Evolutionary conservation across 495 filamentous ascomycete species (phyloP).

Genomic region (Friedmanniomyces endolithicus): DNA sequence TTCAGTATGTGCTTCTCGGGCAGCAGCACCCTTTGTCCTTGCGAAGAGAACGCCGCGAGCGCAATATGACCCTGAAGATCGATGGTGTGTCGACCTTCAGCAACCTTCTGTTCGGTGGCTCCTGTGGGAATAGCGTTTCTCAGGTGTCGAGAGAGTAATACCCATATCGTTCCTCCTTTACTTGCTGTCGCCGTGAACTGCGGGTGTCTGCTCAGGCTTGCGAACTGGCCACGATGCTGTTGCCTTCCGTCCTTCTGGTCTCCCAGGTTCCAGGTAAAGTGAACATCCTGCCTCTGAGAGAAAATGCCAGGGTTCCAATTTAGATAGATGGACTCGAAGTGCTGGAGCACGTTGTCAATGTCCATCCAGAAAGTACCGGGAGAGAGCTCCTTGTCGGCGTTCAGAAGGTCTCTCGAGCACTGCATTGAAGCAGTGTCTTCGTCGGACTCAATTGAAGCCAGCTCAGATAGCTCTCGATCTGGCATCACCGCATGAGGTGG

Average conservation of each 20-base stretch:
- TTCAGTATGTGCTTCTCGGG: constrained; percentile 53
- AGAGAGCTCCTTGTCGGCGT: constrained; percentile 24
- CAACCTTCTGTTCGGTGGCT: constrained; percentile 16
- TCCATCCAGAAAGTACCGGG: constrained; percentile 88
- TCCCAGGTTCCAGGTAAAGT: constrained; percentile 76
- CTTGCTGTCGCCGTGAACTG: constrained; percentile 61
- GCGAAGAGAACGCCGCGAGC: constrained; percentile 61
- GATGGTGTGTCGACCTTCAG: constrained; percentile 6
- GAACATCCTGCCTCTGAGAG: constrained; percentile 64
- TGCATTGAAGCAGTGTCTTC: constrained; percentile 2
- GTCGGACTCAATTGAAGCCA: not conserved
- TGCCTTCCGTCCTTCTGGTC: constrained; percentile 42
- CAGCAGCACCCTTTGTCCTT: constrained; percentile 62
- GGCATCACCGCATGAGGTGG: not conserved
- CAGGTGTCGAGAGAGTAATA: constrained; percentile 78
- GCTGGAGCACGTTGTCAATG: constrained; percentile 67
- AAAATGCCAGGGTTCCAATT: constrained; percentile 96
- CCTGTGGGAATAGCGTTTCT: constrained; percentile 22
- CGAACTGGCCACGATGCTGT: constrained; percentile 10
- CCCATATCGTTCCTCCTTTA: constrained; percentile 55
- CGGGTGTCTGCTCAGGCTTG: constrained; percentile 33
- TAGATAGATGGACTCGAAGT: constrained; percentile 89
- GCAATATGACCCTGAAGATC: constrained; percentile 63
- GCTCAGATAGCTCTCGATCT: not conserved
- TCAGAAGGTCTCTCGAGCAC: constrained; percentile 16